Percentiles rank a stretch among this genome's conserved stretches.
Conservation (phyloP, 2,329 filamentous ascomycete genomes). For the Cordyceps tenuipes region DNA sequence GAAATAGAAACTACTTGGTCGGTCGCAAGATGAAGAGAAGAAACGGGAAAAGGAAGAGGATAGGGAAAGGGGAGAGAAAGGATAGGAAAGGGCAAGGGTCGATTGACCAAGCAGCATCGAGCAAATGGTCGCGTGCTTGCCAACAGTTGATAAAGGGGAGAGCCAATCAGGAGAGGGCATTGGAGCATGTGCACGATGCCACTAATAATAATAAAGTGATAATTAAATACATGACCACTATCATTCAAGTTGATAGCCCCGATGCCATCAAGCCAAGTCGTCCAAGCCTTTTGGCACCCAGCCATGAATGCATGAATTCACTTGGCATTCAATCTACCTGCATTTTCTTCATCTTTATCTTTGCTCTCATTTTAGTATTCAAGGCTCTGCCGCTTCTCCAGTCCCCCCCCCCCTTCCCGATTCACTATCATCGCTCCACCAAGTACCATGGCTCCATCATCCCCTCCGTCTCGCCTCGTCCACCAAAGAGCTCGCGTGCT, state of each 20-base stretch:
- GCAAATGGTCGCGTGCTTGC: conserved; percentile 35
- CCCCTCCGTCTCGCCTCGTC: no score
- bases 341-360: no score
- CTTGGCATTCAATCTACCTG: background rate
- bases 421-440: background rate
- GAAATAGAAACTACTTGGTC: background rate
- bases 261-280: no score
- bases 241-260: no score
- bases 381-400: background rate
- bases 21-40: background rate
- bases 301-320: background rate
- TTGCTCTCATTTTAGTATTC: no score
- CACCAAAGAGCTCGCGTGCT: conserved; percentile 8
- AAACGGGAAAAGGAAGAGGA: background rate
- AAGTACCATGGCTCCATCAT: background rate
- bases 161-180: conserved; percentile 25
- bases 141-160: conserved; percentile 11
- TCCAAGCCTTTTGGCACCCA: background rate
- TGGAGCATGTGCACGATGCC: background rate
- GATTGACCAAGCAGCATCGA: conserved; percentile 36
- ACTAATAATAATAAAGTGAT: no score
- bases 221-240: no score
- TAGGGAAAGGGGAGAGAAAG: background rate
- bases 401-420: background rate
- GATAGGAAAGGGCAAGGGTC: background rate